phyloP scores from a whole-genome alignment of 2,329 filamentous ascomycete species.

The Alternaria postmessia region DNA sequence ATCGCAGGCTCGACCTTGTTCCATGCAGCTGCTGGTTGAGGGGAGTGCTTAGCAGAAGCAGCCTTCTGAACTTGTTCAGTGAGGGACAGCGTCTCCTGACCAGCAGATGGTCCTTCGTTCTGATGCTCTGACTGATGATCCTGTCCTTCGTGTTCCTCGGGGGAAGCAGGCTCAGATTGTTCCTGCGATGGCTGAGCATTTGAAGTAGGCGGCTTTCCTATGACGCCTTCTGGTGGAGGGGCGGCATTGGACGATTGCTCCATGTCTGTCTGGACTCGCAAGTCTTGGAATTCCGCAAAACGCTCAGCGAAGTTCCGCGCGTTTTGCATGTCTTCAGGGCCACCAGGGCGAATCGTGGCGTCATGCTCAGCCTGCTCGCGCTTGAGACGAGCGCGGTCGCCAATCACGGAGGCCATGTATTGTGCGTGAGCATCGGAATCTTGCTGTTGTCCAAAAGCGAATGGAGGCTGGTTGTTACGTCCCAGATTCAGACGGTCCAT shows the following conservation, averaged over 20 bases:
- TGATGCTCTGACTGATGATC: conserved; percentile 21
- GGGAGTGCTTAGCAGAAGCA: conserved; percentile 65
- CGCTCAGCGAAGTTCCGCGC: conserved; percentile 67
- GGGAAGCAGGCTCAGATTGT: conserved; percentile 27
- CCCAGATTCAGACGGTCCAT: conserved; percentile 72
- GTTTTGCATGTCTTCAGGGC: conserved; percentile 40
- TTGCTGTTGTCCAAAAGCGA: conserved; percentile 60
- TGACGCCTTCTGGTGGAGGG: conserved; percentile 48
- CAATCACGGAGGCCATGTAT: conserved; percentile 67
- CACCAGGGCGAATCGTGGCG: conserved; percentile 43
- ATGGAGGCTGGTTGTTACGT: conserved; percentile 60
- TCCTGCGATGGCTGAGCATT: conserved; percentile 35
- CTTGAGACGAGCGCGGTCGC: conserved; percentile 67
- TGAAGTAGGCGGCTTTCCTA: conserved; percentile 40
- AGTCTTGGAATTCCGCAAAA: conserved; percentile 81
- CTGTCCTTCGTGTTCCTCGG: conserved; percentile 29
- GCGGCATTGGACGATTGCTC: conserved; percentile 45
- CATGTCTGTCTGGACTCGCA: conserved; percentile 76
- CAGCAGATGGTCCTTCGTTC: conserved; percentile 21
- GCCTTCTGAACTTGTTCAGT: conserved; percentile 88
- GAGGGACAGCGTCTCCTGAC: conserved; percentile 69
- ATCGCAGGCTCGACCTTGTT: conserved; percentile 73
- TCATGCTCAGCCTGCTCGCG: conserved; percentile 68
- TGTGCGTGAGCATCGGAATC: conserved; percentile 60
- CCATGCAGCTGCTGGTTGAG: conserved; percentile 64